Base-by-base conservation (phyloP, 306 rosid genomes). In the Arachis hypogaea region DNA sequence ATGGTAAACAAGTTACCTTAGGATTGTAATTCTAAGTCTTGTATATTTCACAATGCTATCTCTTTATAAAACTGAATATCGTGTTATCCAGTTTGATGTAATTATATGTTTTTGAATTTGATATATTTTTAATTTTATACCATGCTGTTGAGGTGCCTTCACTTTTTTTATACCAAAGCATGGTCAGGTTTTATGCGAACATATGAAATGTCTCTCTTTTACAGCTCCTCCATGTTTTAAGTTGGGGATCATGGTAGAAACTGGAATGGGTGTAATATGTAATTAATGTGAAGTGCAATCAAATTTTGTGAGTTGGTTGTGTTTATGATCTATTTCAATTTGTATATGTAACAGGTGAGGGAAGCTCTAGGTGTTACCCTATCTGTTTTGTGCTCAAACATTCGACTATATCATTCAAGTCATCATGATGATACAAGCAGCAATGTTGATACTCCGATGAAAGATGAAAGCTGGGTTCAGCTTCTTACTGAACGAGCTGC, bases 321-420 rank as follows among this genome's bases (percentile, higher is more conserved):
- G 70, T 65, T 74, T 62, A 68, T 87, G 69, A 80, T 72, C 63
- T 44, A 57, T 68, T 74, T 74, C 59, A 46, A 12, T 73, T 69
- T 83, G 65, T 79, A 9, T 57, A 10, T 78, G 69, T 72, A 54
- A 79, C 87, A 94, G 99, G 95, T 94, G 83, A 86, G 99, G 88
- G 92, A 92, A 77, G 96, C 92, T 79, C 85, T 94, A 52, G 99
- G 99, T 71, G 93, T 89, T 70, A 82, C 90, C 59, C 98, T 94
- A 76, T 88, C 98, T 51, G 83, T 92, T 11, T 80, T 90, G 83
- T 94, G 97, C 83, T 90, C 99, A 40, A 94, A 94, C 82, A 85
- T 94, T 77, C 89, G 92, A 72, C 94, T 92, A 51, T 85, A 82
- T 85, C 87, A 86, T 57, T 88, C 92, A 44, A 84, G 62, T 81